Evolutionary conservation across 1,284 basidiomycete species (phyloP).

Genomic region (Leccinum solheimii): DNA sequence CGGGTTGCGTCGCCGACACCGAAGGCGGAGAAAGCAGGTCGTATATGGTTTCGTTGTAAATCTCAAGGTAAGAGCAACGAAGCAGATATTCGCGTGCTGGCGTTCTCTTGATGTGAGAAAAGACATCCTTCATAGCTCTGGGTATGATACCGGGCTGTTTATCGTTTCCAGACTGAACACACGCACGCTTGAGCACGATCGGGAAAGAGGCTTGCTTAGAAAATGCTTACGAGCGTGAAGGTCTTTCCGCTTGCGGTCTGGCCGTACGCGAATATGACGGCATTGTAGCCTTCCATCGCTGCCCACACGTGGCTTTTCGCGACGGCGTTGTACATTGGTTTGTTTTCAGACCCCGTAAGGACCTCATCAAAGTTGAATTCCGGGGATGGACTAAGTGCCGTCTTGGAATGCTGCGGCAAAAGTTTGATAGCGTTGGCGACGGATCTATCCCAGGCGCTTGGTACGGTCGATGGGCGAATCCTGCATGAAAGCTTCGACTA

Average conservation of each 20-base stretch:
- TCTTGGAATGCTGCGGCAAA: constrained; percentile 54
- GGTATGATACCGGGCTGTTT: constrained; percentile 94
- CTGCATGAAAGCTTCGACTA: constrained; percentile 38
- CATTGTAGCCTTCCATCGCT: constrained; percentile 96
- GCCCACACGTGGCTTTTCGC: constrained; percentile 87
- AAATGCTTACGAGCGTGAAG: constrained; percentile 69
- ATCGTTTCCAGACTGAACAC: constrained; percentile 55
- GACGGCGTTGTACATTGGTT: constrained; percentile 80
- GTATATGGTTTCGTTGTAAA: constrained; percentile 94
- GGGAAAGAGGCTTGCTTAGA: neutral
- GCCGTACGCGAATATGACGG: constrained; percentile 93
- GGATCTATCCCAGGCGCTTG: constrained; percentile 57
- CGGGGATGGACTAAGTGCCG: constrained; percentile 43
- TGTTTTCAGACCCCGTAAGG: constrained; percentile 82
- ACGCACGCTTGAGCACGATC: neutral
- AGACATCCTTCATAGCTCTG: constrained; percentile 84
- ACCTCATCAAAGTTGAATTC: constrained; percentile 76
- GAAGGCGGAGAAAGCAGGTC: constrained; percentile 78
- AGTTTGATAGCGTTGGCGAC: constrained; percentile 54
- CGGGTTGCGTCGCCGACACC: constrained; percentile 61
- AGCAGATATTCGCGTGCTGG: constrained; percentile 89
- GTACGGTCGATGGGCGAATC: constrained; percentile 62
- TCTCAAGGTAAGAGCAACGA: constrained; percentile 92
- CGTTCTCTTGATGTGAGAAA: constrained; percentile 70
- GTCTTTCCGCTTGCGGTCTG: constrained; percentile 93